Evolutionary conservation across 345 rosid species (phyloP).

Genomic region (Citrus glauca): DNA sequence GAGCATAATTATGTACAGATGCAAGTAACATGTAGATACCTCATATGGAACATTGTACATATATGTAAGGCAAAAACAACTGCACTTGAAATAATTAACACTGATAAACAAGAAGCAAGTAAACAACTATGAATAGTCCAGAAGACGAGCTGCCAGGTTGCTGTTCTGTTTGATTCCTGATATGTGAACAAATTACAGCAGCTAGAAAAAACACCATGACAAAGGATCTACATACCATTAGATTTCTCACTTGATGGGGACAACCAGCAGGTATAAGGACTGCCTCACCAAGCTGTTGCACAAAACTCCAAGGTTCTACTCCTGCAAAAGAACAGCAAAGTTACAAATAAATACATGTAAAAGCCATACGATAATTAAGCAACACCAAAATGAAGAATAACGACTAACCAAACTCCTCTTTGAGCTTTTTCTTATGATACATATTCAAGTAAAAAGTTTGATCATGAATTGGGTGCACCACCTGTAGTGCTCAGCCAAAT

Average conservation of each 20-base stretch:
- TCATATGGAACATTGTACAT: not conserved
- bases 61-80: no score
- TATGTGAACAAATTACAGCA: not conserved
- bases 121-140: not conserved
- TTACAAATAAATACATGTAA: no score
- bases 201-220: not conserved
- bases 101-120: not conserved
- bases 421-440: constrained; percentile 46
- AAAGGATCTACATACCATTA: not conserved
- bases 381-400: not conserved
- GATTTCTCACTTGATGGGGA: constrained; percentile 55
- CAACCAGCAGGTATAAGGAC: constrained; percentile 60
- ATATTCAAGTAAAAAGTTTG: constrained; percentile 39
- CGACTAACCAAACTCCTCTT: constrained; percentile 45
- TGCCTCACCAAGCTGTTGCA: constrained; percentile 53
- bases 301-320: constrained; percentile 57
- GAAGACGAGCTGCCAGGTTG: not conserved
- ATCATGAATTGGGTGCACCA: constrained; percentile 49
- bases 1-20: not conserved
- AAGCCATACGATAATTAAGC: not conserved
- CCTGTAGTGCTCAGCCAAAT: constrained; percentile 13
- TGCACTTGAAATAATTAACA: not conserved
- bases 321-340: constrained; percentile 15
- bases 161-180: not conserved
- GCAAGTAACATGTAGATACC: not conserved